These are phyloP conservation scores for Xylona heveae DNA, from an alignment of 495 filamentous ascomycete species.

Conservation along the genomic window DNA sequence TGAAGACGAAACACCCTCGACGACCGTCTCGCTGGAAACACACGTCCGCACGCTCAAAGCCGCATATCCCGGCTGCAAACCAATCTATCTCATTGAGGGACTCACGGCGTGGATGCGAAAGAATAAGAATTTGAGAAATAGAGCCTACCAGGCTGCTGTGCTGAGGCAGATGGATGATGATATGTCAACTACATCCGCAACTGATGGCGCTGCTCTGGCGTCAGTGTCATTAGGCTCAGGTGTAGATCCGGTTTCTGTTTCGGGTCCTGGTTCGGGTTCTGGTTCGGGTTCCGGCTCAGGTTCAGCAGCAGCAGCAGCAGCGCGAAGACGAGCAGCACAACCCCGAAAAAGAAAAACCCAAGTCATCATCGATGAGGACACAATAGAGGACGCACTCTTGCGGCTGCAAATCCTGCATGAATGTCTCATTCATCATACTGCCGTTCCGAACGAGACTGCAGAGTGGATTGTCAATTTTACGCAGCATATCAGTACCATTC, in stretches of 20 bases:
- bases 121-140: conserved; percentile 43
- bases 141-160: conserved; percentile 44
- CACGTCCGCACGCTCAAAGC: conserved; percentile 36
- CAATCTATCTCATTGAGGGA: conserved; percentile 65
- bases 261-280: too few relatives aligned
- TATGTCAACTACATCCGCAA: not conserved
- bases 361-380: conserved; percentile 53
- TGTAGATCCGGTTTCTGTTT: too few relatives aligned
- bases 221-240: too few relatives aligned
- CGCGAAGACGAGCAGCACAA: conserved; percentile 42
- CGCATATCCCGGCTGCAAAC: conserved; percentile 26
- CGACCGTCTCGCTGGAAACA: too few relatives aligned
- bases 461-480: conserved; percentile 66
- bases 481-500: conserved; percentile 57
- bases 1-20: too few relatives aligned
- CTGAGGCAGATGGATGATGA: conserved; percentile 26
- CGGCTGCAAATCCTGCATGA: conserved; percentile 45
- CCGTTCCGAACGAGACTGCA: conserved; percentile 36
- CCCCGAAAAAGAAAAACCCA: conserved; percentile 68
- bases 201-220: too few relatives aligned
- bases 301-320: conserved; percentile 20
- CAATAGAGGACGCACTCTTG: conserved; percentile 53
- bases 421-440: conserved; percentile 55
- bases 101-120: conserved; percentile 44
- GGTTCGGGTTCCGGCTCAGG: not conserved